Conservation (phyloP, 106 monocot genomes). For the Gastrodia elata region DNA sequence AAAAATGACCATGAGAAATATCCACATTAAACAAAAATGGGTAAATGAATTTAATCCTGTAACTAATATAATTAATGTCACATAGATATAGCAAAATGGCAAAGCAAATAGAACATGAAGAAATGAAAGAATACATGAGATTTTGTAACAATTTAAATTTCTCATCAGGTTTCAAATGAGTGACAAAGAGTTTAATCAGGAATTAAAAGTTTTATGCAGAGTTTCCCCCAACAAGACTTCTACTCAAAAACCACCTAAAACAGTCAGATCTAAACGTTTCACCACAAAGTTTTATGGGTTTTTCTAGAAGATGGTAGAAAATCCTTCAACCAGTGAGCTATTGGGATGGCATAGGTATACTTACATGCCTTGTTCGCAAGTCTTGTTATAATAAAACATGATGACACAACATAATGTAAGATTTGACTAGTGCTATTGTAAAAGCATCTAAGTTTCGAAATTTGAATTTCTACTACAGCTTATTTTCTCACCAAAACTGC, state of each 20-base stretch:
- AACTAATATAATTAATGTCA: not conserved
- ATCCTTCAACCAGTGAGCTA: too few species aligned
- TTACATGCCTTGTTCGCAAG: too few species aligned
- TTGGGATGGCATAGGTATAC: too few species aligned
- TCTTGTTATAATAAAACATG: not conserved
- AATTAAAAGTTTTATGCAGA: not conserved
- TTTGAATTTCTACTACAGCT: not conserved
- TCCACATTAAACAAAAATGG: not conserved
- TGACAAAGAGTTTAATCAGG: not conserved
- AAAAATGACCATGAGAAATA: not conserved
- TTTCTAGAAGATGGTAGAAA: too few species aligned
- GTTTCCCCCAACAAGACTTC: not conserved
- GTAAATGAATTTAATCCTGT: not conserved
- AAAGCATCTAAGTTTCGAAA: not conserved
- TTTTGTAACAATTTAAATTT: not conserved
- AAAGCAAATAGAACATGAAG: not conserved
- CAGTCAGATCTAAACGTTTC: not conserved
- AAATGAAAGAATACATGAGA: not conserved
- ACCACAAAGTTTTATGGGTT: too few species aligned
- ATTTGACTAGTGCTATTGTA: not conserved
- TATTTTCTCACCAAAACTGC: slow-evolving; percentile 48
- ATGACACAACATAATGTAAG: not conserved
- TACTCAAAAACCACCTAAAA: not conserved
- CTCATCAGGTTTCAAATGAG: not conserved
- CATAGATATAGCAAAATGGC: not conserved